Evolutionary conservation across 495 filamentous ascomycete genomes (phyloP).

Genomic region (Talaromyces stipitatus): DNA sequence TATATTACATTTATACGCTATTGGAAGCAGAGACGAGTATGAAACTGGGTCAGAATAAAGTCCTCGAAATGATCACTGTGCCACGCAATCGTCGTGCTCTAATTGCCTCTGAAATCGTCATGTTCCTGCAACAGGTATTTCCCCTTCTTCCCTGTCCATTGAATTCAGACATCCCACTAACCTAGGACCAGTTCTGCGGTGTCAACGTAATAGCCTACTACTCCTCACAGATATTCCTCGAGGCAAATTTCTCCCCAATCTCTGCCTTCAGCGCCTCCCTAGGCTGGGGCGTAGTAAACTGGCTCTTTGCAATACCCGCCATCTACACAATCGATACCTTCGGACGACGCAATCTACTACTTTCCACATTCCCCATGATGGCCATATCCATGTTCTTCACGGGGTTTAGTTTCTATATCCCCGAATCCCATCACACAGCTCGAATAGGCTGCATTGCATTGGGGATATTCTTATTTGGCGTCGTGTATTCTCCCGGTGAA

Average conservation of each 20-base stretch:
- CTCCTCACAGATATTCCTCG: conserved; percentile 44
- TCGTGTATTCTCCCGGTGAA: conserved; percentile 72
- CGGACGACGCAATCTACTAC: conserved; percentile 70
- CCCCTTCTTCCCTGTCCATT: conserved; percentile 3
- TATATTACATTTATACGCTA: conserved; percentile 73
- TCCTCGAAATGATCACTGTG: conserved; percentile 64
- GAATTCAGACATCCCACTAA: background rate
- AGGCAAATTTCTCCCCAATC: conserved; percentile 41
- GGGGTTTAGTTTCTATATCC: conserved; percentile 74
- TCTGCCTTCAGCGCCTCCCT: conserved; percentile 59
- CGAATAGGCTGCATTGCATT: conserved; percentile 53
- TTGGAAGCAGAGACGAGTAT: conserved; percentile 59
- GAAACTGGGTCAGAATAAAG: conserved; percentile 50
- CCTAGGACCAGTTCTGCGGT: conserved; percentile 37
- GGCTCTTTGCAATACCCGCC: conserved; percentile 69
- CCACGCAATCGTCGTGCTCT: conserved; percentile 74
- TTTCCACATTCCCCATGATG: conserved; percentile 76
- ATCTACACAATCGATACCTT: conserved; percentile 79
- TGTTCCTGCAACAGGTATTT: conserved; percentile 87
- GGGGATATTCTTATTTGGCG: conserved; percentile 68
- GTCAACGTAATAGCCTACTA: conserved; percentile 59
- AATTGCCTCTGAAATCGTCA: conserved; percentile 66
- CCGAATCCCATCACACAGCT: conserved; percentile 33
- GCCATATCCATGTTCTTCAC: conserved; percentile 65
- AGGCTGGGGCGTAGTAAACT: conserved; percentile 74